phyloP scores from a whole-genome alignment of 2,329 filamentous ascomycete genomes.

The Calonectria montana region DNA sequence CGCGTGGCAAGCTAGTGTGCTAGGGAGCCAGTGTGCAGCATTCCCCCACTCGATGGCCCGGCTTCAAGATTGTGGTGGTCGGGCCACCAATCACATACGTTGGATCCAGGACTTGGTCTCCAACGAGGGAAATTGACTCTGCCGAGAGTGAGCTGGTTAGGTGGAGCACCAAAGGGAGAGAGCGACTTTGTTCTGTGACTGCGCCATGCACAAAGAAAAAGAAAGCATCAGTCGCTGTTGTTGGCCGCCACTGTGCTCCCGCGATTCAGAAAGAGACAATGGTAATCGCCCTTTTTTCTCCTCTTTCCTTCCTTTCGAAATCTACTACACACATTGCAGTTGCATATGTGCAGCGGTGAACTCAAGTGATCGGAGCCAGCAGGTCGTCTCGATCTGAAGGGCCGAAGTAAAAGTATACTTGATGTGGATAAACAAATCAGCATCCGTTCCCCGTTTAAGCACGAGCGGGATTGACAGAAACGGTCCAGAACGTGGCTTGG shows the following conservation, averaged over 20 bases:
- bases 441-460: neutral
- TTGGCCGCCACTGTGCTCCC: slow-evolving; percentile 3
- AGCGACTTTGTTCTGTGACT: slow-evolving; percentile 1
- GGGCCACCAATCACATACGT: slow-evolving; percentile 29
- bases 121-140: slow-evolving; percentile 43
- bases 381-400: slow-evolving; percentile 2
- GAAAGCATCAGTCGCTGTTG: slow-evolving; percentile 1
- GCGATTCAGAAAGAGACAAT: neutral
- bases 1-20: neutral
- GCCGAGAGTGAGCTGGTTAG: slow-evolving; percentile 19
- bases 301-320: neutral
- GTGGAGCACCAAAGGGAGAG: slow-evolving; percentile 8
- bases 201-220: neutral
- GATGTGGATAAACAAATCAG: neutral
- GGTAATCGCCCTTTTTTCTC: neutral
- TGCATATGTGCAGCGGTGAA: slow-evolving; percentile 1
- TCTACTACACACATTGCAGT: neutral
- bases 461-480: slow-evolving; percentile 17
- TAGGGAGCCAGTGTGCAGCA: slow-evolving; percentile 5
- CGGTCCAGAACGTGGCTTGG: slow-evolving; percentile 4
- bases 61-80: slow-evolving; percentile 17
- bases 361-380: neutral
- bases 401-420: neutral
- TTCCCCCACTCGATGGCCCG: slow-evolving; percentile 28
- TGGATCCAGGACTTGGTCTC: slow-evolving; percentile 23